A percentile compares a stretch with the other conserved stretches of the same genome.
These are phyloP conservation scores for Megacollybia platyphylla DNA, from an alignment of 1,284 basidiomycete species.

Conservation along the genomic window DNA sequence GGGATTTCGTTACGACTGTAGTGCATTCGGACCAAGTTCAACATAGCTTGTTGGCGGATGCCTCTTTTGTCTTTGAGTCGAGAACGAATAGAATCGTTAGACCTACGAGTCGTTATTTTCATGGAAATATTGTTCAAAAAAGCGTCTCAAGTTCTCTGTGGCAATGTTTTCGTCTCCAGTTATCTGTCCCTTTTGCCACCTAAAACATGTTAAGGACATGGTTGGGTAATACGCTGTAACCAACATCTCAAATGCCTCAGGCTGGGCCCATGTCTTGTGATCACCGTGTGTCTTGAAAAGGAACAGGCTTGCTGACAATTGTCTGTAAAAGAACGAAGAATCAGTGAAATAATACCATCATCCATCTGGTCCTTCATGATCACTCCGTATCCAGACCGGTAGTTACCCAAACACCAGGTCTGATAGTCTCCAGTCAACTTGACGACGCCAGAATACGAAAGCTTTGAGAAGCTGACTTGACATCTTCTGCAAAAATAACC, in stretches of 20 bases:
- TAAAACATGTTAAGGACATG: slow-evolving; percentile 15
- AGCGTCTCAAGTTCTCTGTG: slow-evolving; percentile 56
- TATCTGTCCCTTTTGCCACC: slow-evolving; percentile 49
- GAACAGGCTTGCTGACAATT: slow-evolving; percentile 29
- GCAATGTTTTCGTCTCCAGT: slow-evolving; percentile 58
- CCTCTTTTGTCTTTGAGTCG: slow-evolving; percentile 29
- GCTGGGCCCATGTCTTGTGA: slow-evolving; percentile 48
- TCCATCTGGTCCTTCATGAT: slow-evolving; percentile 46
- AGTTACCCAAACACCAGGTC: slow-evolving; percentile 43
- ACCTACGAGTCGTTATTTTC: slow-evolving; percentile 65
- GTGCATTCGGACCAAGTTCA: slow-evolving; percentile 69
- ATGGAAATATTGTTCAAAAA: slow-evolving; percentile 76
- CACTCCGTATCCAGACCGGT: slow-evolving; percentile 30
- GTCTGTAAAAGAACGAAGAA: slow-evolving; percentile 3
- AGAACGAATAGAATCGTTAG: not conserved
- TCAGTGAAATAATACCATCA: slow-evolving; percentile 22
- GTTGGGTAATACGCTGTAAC: slow-evolving; percentile 10
- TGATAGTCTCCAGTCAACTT: slow-evolving; percentile 52
- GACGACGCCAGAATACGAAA: slow-evolving; percentile 56
- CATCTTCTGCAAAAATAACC: slow-evolving; percentile 70
- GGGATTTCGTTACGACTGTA: slow-evolving; percentile 53
- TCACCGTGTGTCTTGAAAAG: slow-evolving; percentile 57
- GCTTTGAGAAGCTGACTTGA: slow-evolving; percentile 57
- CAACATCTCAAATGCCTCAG: slow-evolving; percentile 50
- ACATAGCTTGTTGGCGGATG: slow-evolving; percentile 62